Evolutionary conservation across 306 rosid species (phyloP).

Genomic region (Benincasa hispida): DNA sequence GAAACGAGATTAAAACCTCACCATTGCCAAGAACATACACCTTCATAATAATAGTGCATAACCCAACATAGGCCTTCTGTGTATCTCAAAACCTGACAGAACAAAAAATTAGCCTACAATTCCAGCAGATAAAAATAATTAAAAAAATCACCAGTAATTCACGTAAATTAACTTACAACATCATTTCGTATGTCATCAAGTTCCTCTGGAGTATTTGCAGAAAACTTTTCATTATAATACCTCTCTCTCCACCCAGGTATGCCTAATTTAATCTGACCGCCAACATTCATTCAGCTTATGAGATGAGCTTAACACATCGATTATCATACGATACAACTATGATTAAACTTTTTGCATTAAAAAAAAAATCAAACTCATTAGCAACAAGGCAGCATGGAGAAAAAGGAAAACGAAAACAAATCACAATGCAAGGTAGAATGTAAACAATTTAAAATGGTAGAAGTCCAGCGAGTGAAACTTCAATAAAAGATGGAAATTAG

Average conservation of each 20-base stretch:
- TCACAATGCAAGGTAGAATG: neutral
- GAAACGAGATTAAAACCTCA: constrained; percentile 21
- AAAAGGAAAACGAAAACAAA: neutral
- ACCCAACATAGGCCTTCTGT: constrained; percentile 97
- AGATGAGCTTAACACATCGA: neutral
- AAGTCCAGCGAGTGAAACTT: neutral
- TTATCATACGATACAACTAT: neutral
- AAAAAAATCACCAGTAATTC: neutral
- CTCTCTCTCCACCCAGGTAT: constrained; percentile 94
- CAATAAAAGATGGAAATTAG: neutral
- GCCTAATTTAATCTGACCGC: constrained; percentile 67
- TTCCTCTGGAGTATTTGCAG: constrained; percentile 73
- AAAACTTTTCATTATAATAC: constrained; percentile 82
- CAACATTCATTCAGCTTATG: neutral
- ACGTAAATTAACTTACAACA: constrained; percentile 56
- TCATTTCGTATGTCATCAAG: constrained; percentile 66
- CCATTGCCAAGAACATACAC: constrained; percentile 99
- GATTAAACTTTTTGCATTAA: neutral
- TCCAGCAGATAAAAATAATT: constrained; percentile 4
- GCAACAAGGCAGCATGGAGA: neutral
- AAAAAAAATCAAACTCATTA: neutral
- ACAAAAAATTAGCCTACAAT: constrained; percentile 13
- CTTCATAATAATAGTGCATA: constrained; percentile 95
- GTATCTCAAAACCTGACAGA: constrained; percentile 70
- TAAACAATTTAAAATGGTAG: neutral